These are phyloP conservation scores for Blepharisma undulans DNA, from an alignment of 169 alveolate genomes.

Conservation along the genomic window DNA sequence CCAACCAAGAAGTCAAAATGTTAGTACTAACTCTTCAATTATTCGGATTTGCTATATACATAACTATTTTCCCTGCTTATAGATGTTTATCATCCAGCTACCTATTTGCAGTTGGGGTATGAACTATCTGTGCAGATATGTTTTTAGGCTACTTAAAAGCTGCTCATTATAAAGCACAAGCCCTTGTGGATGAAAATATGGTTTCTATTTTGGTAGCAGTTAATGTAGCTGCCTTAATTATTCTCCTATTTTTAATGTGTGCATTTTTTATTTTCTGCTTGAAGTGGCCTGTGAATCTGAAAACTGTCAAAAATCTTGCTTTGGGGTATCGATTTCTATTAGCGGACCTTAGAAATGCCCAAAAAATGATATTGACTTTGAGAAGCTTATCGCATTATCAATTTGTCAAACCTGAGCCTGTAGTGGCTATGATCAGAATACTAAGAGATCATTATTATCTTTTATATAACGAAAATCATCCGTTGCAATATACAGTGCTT, in stretches of 20 bases:
- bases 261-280: not conserved
- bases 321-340: not conserved
- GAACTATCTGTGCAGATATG: not conserved
- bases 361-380: not conserved
- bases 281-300: not conserved
- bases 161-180: not conserved
- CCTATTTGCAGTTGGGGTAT: not conserved
- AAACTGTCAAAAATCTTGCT: constrained; percentile 17
- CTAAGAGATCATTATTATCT: not conserved
- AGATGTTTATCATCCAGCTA: constrained; percentile 2
- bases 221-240: not conserved
- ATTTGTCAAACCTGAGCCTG: not conserved
- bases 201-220: not conserved
- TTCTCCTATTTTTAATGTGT: not conserved
- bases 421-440: not conserved
- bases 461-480: constrained; percentile 14
- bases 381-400: not conserved
- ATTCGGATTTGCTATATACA: not conserved
- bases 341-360: constrained; percentile 1
- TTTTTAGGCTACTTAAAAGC: not conserved
- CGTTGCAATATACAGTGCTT: not conserved
- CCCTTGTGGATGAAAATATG: not conserved
- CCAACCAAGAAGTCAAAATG: not conserved
- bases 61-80: constrained; percentile 11
- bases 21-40: not conserved